A percentile compares a stretch with the other conserved stretches of the same genome.
Evolutionary conservation across 2,329 filamentous ascomycete species (phyloP).

Genomic region (Alternaria conjuncta): DNA sequence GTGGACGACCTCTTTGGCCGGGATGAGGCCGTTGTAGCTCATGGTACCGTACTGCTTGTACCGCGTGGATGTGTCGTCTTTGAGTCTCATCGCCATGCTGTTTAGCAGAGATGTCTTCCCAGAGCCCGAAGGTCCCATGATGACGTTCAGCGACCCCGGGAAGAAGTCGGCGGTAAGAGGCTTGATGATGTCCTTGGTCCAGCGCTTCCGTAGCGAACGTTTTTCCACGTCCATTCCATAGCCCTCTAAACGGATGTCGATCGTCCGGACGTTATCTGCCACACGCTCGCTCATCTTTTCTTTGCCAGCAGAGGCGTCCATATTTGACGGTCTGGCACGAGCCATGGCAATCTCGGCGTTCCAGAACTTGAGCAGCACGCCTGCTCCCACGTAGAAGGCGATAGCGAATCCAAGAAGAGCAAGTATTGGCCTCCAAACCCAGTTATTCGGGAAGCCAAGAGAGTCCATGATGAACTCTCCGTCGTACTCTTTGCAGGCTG

Average conservation of each 20-base stretch:
- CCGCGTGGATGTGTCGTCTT: slow-evolving; percentile 65
- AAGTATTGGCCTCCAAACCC: slow-evolving; percentile 71
- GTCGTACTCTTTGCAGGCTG: slow-evolving; percentile 71
- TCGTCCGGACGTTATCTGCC: slow-evolving; percentile 62
- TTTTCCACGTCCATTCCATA: slow-evolving; percentile 72
- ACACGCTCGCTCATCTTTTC: slow-evolving; percentile 68
- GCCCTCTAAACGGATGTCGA: slow-evolving; percentile 69
- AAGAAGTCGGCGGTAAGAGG: slow-evolving; percentile 71
- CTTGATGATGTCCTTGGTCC: slow-evolving; percentile 63
- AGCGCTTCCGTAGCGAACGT: slow-evolving; percentile 60
- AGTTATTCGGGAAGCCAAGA: slow-evolving; percentile 70
- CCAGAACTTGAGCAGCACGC: slow-evolving; percentile 67
- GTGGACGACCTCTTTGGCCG: slow-evolving; percentile 71
- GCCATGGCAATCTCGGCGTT: slow-evolving; percentile 74
- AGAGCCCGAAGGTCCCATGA: slow-evolving; percentile 80
- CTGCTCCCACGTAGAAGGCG: slow-evolving; percentile 68
- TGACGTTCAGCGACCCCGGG: slow-evolving; percentile 73
- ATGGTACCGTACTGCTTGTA: slow-evolving; percentile 69
- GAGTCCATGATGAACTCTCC: slow-evolving; percentile 73
- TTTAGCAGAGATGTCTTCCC: slow-evolving; percentile 80
- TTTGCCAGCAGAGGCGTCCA: slow-evolving; percentile 72
- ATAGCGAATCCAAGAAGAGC: slow-evolving; percentile 67
- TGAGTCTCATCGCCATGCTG: slow-evolving; percentile 71
- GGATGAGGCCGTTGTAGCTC: slow-evolving; percentile 72
- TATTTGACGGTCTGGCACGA: slow-evolving; percentile 60